A percentile compares a stretch with the other conserved stretches of the same genome.
Conservation (phyloP, 768 basidiomycete species). For the Lyophyllum shimeji region DNA sequence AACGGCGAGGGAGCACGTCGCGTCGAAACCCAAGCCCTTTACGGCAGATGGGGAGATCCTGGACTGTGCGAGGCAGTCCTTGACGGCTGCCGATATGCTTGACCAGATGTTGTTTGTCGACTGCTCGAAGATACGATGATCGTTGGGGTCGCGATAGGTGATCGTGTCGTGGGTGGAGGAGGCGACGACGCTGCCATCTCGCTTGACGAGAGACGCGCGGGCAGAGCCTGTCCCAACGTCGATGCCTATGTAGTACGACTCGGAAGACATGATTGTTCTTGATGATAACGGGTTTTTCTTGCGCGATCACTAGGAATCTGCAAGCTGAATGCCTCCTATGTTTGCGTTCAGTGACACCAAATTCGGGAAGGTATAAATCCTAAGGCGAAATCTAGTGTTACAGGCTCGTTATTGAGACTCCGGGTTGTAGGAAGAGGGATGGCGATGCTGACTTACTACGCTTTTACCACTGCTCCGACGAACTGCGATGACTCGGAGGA, state of each 20-base stretch:
- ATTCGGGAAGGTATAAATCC: background rate
- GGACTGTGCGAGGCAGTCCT: slow-evolving; percentile 59
- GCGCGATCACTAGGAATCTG: background rate
- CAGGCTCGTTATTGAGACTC: background rate
- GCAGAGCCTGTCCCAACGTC: slow-evolving; percentile 95
- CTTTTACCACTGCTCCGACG: no score
- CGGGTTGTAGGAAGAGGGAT: no score
- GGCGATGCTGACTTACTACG: no score
- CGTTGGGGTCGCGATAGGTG: slow-evolving; percentile 80
- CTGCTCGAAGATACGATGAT: slow-evolving; percentile 96
- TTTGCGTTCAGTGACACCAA: background rate
- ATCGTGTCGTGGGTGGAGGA: slow-evolving; percentile 80
- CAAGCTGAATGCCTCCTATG: background rate
- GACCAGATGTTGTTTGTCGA: slow-evolving; percentile 89
- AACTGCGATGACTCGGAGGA: no score
- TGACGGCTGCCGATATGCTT: slow-evolving; percentile 60
- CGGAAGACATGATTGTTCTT: background rate
- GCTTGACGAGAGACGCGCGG: slow-evolving; percentile 77
- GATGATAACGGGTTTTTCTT: background rate
- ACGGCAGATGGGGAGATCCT: slow-evolving; percentile 58
- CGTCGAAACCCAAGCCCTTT: slow-evolving; percentile 92
- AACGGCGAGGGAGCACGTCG: slow-evolving; percentile 95
- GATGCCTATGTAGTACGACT: slow-evolving; percentile 66
- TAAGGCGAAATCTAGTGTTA: background rate
- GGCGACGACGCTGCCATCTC: slow-evolving; percentile 68